Conservation (phyloP, 768 basidiomycete species). For the Boletus fagicola region DNA sequence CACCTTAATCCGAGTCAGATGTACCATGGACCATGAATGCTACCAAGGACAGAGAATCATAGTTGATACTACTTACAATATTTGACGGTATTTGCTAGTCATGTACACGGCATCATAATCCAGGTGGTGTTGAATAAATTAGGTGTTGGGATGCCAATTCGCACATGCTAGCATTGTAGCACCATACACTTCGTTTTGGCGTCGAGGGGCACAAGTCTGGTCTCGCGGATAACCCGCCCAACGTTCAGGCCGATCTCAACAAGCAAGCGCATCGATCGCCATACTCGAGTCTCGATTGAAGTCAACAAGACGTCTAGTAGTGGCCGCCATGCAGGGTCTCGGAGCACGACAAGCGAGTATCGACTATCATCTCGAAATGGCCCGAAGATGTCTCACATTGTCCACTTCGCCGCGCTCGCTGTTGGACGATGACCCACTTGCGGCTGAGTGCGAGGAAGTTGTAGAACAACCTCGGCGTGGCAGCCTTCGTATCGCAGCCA, state of each 20-base stretch:
- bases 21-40: not conserved
- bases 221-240: not conserved
- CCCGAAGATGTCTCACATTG: constrained; percentile 15
- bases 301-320: not conserved
- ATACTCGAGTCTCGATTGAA: not conserved
- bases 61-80: too few species aligned
- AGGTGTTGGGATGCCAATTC: not conserved
- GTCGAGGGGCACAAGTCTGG: not conserved
- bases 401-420: constrained; percentile 1
- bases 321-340: constrained; percentile 8
- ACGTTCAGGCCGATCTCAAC: not conserved
- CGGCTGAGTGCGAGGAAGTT: not conserved
- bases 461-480: constrained; percentile 11
- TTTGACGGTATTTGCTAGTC: too few species aligned
- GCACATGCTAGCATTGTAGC: too few species aligned
- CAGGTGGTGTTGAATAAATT: constrained; percentile 1
- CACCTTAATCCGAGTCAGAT: not conserved
- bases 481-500: constrained; percentile 14
- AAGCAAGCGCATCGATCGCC: not conserved
- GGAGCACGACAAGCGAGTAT: constrained; percentile 17
- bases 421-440: not conserved
- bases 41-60: not conserved
- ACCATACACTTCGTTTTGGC: not conserved
- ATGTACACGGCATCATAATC: not conserved
- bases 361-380: constrained; percentile 20